These are phyloP conservation scores for Pythium brachiatum DNA, from an alignment of 352 stramenopile species.

Conservation along the genomic window DNA sequence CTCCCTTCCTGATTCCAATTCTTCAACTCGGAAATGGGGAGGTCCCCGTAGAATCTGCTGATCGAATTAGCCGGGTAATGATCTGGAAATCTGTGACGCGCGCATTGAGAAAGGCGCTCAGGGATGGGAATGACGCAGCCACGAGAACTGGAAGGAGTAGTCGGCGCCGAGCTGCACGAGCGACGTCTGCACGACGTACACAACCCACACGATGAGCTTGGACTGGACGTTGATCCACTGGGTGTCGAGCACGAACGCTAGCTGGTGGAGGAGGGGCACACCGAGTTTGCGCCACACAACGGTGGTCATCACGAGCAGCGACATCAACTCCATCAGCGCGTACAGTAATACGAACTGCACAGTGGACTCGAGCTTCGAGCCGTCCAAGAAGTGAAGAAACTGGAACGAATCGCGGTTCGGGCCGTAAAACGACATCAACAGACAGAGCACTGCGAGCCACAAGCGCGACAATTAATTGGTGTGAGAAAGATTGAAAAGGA, in stretches of 20 bases:
- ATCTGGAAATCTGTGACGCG: neutral
- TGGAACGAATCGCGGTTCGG: constrained; percentile 26
- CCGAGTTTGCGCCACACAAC: neutral
- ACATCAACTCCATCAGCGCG: constrained; percentile 2
- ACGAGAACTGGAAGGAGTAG: neutral
- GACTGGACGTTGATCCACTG: constrained; percentile 10
- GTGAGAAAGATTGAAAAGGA: neutral
- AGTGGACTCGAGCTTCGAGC: neutral
- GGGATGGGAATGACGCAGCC: neutral
- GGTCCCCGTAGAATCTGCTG: constrained; percentile 5
- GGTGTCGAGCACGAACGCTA: constrained; percentile 18
- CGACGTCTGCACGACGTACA: constrained; percentile 13
- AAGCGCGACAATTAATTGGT: no score
- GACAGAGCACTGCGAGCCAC: constrained; percentile 6
- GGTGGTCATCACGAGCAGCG: neutral
- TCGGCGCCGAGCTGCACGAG: constrained; percentile 7
- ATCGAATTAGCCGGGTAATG: neutral
- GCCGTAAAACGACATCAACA: constrained; percentile 24
- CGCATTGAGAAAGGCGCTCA: neutral
- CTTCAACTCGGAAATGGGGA: constrained; percentile 8
- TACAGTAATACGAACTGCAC: constrained; percentile 10
- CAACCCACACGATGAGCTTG: constrained; percentile 18
- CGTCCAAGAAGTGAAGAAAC: constrained; percentile 15
- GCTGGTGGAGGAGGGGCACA: constrained; percentile 5
- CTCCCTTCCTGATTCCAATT: neutral